Conservation (phyloP, 768 basidiomycete genomes). For the Amanita exitialis region DNA sequence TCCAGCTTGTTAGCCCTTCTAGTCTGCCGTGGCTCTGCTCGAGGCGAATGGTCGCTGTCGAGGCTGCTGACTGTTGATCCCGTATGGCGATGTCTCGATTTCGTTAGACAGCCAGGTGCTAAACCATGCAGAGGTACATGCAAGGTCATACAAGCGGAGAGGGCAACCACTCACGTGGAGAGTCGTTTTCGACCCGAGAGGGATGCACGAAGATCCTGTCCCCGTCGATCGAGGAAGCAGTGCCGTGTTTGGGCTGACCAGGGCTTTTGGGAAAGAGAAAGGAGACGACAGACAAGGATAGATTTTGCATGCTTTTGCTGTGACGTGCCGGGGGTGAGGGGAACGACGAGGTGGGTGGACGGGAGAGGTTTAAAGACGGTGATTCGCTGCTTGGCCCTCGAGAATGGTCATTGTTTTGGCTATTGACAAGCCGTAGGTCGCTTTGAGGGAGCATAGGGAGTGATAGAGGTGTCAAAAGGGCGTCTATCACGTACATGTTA, state of each 20-base stretch:
- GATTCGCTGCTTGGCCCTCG: neutral
- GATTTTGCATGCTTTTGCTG: neutral
- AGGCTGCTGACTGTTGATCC: neutral
- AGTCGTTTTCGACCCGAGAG: neutral
- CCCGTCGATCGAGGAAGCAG: neutral
- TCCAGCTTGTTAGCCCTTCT: neutral
- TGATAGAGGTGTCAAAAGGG: neutral
- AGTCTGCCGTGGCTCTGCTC: neutral
- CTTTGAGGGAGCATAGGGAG: neutral
- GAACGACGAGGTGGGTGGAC: neutral
- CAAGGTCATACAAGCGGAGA: neutral
- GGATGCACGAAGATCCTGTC: neutral
- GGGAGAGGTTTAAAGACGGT: neutral
- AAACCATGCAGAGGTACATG: neutral
- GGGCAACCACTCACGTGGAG: neutral
- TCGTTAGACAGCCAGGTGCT: neutral
- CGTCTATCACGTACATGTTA: neutral
- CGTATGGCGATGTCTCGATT: neutral
- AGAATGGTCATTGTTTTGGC: neutral
- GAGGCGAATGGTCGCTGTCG: neutral
- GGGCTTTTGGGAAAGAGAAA: neutral
- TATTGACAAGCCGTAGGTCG: neutral
- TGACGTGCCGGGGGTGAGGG: neutral
- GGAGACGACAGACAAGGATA: constrained; percentile 2
- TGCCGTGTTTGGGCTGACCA: neutral